These are phyloP conservation scores for Candida wancherniae DNA, from an alignment of 805 yeast species.

Conservation along the genomic window DNA sequence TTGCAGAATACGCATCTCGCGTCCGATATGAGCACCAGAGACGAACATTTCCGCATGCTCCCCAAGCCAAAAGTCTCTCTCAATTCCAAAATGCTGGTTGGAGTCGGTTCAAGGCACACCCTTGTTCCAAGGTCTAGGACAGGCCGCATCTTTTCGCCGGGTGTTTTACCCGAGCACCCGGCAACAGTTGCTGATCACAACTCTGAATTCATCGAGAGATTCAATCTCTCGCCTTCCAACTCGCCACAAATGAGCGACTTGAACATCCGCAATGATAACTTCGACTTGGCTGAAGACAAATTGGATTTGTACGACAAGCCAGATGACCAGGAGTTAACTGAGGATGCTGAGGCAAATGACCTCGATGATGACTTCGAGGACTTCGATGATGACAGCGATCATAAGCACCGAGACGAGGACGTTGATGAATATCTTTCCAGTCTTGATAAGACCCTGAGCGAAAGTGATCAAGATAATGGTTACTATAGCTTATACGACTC, in stretches of 20 bases:
- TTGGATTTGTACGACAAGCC: conserved; percentile 26
- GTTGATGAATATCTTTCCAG: conserved; percentile 20
- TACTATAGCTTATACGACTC: conserved; percentile 28
- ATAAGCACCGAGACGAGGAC: conserved; percentile 17
- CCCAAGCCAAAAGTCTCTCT: conserved; percentile 33
- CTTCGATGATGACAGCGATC: conserved; percentile 18
- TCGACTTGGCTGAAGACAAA: conserved; percentile 31
- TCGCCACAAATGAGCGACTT: conserved; percentile 37
- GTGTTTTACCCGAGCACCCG: conserved; percentile 10
- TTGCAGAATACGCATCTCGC: conserved; percentile 74
- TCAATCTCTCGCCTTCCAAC: conserved; percentile 32
- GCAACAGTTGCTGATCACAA: conserved; percentile 2
- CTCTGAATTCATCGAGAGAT: conserved; percentile 19
- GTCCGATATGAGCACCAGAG: conserved; percentile 52
- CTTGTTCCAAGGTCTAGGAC: conserved; percentile 32
- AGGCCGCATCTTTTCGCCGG: conserved; percentile 12
- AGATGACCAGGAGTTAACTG: conserved; percentile 20
- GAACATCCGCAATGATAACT: conserved; percentile 28
- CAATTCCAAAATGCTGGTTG: conserved; percentile 26
- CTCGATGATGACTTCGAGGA: conserved; percentile 27
- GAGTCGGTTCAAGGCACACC: conserved; percentile 28
- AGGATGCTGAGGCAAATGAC: conserved; percentile 17
- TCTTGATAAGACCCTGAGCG: conserved; percentile 9
- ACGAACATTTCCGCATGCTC: conserved; percentile 34
- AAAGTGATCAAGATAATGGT: conserved; percentile 9